Conservation (phyloP, 306 rosid genomes). For the Cicer chorassanicum region DNA sequence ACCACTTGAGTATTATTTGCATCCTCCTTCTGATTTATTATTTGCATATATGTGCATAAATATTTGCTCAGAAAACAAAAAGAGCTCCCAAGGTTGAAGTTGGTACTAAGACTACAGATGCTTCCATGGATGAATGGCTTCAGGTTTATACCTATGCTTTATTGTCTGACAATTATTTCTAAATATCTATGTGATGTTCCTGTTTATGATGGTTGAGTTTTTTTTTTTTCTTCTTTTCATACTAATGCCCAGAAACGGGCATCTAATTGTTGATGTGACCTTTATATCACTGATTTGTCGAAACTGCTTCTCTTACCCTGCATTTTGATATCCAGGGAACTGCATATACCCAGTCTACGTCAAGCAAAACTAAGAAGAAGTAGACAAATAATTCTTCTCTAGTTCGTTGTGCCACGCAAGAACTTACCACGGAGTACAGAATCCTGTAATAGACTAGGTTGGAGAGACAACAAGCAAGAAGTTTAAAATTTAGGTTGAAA, state of each 20-base stretch:
- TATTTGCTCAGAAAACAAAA: conserved; percentile 74
- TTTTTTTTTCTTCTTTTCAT: background rate
- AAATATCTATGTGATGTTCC: background rate
- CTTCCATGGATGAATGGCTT: conserved; percentile 91
- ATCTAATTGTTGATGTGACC: background rate
- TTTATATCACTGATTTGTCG: background rate
- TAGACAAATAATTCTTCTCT: conserved; percentile 48
- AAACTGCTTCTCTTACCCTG: background rate
- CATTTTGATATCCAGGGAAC: conserved; percentile 72
- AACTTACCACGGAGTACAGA: conserved; percentile 54
- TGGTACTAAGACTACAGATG: conserved; percentile 77
- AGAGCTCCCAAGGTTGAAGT: conserved; percentile 90
- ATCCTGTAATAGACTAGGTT: conserved; percentile 62
- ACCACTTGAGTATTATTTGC: conserved; percentile 8
- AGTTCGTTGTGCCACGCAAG: conserved; percentile 55
- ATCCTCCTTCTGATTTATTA: conserved; percentile 3
- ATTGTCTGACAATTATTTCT: background rate
- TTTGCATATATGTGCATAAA: conserved; percentile 18
- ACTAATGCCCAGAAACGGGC: background rate
- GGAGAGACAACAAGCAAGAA: conserved; percentile 56
- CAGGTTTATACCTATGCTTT: conserved; percentile 60
- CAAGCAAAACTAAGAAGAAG: conserved; percentile 86
- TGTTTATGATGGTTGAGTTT: background rate
- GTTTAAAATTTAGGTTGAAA: conserved; percentile 56
- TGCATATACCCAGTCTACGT: conserved; percentile 62